Percentiles rank a stretch among this genome's conserved stretches.
These are phyloP conservation scores for Amanita rubescens DNA, from an alignment of 768 basidiomycete species.

Conservation along the genomic window DNA sequence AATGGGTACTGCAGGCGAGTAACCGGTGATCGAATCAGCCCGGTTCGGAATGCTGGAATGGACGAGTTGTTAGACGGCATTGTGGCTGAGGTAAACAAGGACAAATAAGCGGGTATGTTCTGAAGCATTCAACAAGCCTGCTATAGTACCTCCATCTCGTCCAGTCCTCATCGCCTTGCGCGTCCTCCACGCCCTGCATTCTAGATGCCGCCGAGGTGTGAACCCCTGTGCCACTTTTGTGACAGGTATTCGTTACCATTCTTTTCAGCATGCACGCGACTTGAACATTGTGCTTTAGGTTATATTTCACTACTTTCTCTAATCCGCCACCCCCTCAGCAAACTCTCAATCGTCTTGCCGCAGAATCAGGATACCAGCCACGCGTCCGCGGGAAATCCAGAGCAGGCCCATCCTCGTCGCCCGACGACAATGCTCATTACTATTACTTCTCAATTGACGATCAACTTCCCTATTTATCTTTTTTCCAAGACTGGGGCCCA, in stretches of 20 bases:
- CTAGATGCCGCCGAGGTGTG: slow-evolving; percentile 48
- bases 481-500: slow-evolving; percentile 94
- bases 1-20: too few species aligned
- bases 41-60: too few species aligned
- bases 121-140: neutral
- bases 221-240: slow-evolving; percentile 72
- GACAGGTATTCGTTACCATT: slow-evolving; percentile 50
- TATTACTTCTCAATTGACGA: slow-evolving; percentile 94
- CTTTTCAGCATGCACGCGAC: slow-evolving; percentile 11
- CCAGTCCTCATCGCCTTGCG: slow-evolving; percentile 15
- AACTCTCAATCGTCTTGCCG: slow-evolving; percentile 50
- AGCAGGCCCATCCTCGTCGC: slow-evolving; percentile 54
- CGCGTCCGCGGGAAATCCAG: slow-evolving; percentile 53
- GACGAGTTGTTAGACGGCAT: neutral
- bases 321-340: slow-evolving; percentile 64
- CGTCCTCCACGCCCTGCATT: slow-evolving; percentile 10
- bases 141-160: slow-evolving; percentile 17
- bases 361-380: slow-evolving; percentile 48
- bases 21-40: too few species aligned
- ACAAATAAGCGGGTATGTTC: slow-evolving; percentile 6
- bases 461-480: slow-evolving; percentile 85
- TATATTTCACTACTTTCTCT: slow-evolving; percentile 87
- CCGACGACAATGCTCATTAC: slow-evolving; percentile 70
- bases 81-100: neutral
- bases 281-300: slow-evolving; percentile 32